These are phyloP conservation scores for Elsinoe ampelina DNA, from an alignment of 2,329 filamentous ascomycete species.

Conservation along the genomic window DNA sequence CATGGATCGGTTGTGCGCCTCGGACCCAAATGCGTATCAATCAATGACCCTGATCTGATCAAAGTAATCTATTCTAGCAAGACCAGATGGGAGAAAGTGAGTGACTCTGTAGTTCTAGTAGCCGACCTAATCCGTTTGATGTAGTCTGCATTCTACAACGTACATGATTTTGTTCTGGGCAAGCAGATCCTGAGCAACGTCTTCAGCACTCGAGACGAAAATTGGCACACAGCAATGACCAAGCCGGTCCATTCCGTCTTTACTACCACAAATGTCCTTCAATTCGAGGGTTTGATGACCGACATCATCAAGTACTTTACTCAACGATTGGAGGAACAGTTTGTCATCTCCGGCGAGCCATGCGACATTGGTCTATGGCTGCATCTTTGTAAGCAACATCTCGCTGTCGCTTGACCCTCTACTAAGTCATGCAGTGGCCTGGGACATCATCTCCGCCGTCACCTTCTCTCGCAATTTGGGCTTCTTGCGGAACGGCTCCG, in stretches of 20 bases:
- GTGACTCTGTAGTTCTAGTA: background rate
- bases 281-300: slow-evolving; percentile 7
- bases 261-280: slow-evolving; percentile 1
- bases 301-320: slow-evolving; percentile 3
- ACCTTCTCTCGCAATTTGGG: background rate
- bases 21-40: slow-evolving; percentile 10
- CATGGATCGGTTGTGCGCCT: slow-evolving; percentile 14
- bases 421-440: background rate
- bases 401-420: background rate
- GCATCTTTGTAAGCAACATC: background rate
- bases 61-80: slow-evolving; percentile 8
- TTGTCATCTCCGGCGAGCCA: background rate
- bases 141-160: background rate
- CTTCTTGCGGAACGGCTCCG: background rate
- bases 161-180: background rate
- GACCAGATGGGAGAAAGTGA: slow-evolving; percentile 3
- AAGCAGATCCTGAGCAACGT: slow-evolving; percentile 7
- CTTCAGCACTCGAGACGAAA: slow-evolving; percentile 9
- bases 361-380: slow-evolving; percentile 10
- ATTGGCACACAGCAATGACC: slow-evolving; percentile 5
- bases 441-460: background rate
- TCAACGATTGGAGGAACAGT: slow-evolving; percentile 1
- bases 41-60: slow-evolving; percentile 1
- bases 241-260: slow-evolving; percentile 1
- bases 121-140: background rate